phyloP scores from a whole-genome alignment of 1,139 yeast genomes.

The Hansenula lynferdii region DNA sequence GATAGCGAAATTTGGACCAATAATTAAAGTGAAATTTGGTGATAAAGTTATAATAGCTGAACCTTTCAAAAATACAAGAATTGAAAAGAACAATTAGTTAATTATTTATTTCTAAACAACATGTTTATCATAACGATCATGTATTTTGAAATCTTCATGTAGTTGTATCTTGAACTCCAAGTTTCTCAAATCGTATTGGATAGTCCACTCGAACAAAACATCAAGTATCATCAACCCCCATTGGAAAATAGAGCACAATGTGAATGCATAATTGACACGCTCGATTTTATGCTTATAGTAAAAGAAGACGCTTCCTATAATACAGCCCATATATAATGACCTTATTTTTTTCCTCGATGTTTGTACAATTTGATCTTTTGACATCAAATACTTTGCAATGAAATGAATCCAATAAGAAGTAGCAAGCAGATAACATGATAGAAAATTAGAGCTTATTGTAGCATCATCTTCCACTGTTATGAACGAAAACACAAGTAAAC shows the following conservation, averaged over 20 bases:
- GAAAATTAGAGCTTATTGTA: constrained; percentile 6
- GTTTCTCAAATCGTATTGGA: constrained; percentile 6
- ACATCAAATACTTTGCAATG: constrained; percentile 1
- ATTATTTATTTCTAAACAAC: neutral
- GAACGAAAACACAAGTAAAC: constrained; percentile 7
- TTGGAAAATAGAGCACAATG: constrained; percentile 13
- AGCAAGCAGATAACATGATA: constrained; percentile 6
- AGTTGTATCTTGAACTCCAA: constrained; percentile 1
- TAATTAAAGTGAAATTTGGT: constrained; percentile 18
- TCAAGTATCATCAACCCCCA: constrained; percentile 11
- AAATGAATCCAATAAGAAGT: constrained; percentile 9
- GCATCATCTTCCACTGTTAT: constrained; percentile 10
- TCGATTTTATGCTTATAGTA: constrained; percentile 15
- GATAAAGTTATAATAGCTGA: constrained; percentile 17
- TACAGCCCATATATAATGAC: neutral
- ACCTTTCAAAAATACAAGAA: constrained; percentile 19
- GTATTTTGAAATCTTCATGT: constrained; percentile 1
- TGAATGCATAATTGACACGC: constrained; percentile 8
- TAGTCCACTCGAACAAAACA: constrained; percentile 7
- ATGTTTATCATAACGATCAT: constrained; percentile 3
- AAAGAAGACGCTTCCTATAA: constrained; percentile 4
- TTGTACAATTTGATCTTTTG: constrained; percentile 1
- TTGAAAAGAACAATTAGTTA: constrained; percentile 9
- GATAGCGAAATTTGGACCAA: constrained; percentile 17
- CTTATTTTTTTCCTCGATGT: constrained; percentile 2